Evolutionary conservation across 495 filamentous ascomycete species (phyloP).

Genomic region (Stereocaulon alpinum): DNA sequence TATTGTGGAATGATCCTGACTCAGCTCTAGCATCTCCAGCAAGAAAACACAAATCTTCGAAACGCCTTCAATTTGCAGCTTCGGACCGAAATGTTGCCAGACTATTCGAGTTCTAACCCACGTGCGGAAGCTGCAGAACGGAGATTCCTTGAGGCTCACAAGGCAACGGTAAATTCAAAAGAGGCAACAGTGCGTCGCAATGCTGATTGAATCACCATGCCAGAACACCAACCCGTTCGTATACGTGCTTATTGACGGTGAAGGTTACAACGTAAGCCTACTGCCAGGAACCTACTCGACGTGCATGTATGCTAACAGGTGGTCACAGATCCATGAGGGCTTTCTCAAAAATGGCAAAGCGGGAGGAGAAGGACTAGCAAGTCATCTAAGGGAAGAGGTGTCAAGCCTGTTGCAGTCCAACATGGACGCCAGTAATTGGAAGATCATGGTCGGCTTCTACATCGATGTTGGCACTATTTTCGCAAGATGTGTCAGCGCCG

Average conservation of each 20-base stretch:
- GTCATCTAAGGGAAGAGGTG: conserved; percentile 33
- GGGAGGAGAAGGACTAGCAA: conserved; percentile 36
- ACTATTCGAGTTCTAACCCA: background rate
- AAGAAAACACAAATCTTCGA: background rate
- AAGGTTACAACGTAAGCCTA: conserved; percentile 41
- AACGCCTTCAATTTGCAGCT: background rate
- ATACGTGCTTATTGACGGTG: conserved; percentile 50
- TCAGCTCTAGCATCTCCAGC: background rate
- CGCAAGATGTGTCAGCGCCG: conserved; percentile 32
- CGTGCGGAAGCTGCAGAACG: conserved; percentile 3
- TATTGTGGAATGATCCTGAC: background rate
- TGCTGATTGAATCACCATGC: background rate
- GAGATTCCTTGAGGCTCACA: conserved; percentile 1
- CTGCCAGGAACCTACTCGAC: background rate
- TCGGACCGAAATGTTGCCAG: too few species aligned
- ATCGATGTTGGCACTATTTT: conserved; percentile 48
- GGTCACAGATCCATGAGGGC: conserved; percentile 42
- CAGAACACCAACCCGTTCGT: conserved; percentile 50
- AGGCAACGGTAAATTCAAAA: background rate
- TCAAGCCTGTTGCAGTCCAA: conserved; percentile 34
- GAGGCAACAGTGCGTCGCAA: background rate
- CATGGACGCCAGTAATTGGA: conserved; percentile 40
- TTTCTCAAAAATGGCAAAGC: conserved; percentile 40
- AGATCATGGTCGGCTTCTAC: conserved; percentile 52
- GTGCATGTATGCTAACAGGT: background rate